Percentiles rank a stretch among this genome's conserved stretches.
Conservation (phyloP, 179 eudicot genomes). For the Beta macrorhiza region DNA sequence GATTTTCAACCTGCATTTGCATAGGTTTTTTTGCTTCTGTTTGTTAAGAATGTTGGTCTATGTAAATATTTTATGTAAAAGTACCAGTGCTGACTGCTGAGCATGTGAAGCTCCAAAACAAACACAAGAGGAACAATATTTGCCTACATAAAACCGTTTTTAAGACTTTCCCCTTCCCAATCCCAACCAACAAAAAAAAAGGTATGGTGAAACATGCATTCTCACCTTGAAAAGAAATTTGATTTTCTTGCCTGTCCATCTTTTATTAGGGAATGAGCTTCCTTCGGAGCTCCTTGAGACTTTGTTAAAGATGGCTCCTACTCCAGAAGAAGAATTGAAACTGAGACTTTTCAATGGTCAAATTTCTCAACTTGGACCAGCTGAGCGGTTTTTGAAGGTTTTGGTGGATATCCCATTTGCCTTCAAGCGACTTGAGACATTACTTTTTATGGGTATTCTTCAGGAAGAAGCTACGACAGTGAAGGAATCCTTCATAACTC, state of each 20-base stretch:
- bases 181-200: neutral
- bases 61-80: no score
- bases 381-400: conserved; percentile 74
- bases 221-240: neutral
- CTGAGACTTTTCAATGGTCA: conserved; percentile 63
- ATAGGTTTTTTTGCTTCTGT: neutral
- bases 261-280: conserved; percentile 69
- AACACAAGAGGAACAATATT: neutral
- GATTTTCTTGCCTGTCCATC: conserved; percentile 4
- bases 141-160: neutral
- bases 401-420: conserved; percentile 80
- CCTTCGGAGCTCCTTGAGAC: conserved; percentile 75
- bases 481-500: conserved; percentile 57
- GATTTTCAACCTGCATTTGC: neutral
- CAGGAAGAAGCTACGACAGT: conserved; percentile 55
- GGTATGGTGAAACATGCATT: neutral
- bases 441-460: conserved; percentile 59
- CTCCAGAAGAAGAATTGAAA: conserved; percentile 73
- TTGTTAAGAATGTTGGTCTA: neutral
- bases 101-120: neutral
- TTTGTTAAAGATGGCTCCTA: conserved; percentile 78
- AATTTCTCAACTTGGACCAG: conserved; percentile 67
- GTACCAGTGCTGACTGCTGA: neutral
- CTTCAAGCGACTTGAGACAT: conserved; percentile 60
- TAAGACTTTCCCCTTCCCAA: neutral